Evolutionary conservation across 139 green algal genomes (phyloP).

Genomic region (Chlamydomonas eustigma): DNA sequence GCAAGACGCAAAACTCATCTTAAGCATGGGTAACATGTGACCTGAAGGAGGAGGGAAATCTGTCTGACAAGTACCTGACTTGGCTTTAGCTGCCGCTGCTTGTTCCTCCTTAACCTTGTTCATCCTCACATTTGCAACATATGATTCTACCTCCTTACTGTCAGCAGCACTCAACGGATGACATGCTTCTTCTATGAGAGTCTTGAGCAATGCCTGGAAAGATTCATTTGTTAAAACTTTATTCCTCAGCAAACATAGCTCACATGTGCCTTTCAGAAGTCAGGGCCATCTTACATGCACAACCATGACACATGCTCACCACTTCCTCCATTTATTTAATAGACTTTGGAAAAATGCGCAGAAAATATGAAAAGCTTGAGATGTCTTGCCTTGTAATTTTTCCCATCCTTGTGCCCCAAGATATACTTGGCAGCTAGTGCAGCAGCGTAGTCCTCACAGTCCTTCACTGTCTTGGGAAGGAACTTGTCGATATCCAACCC

Average conservation of each 20-base stretch:
- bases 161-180: conserved; percentile 39
- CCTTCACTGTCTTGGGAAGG: conserved; percentile 65
- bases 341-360: no score
- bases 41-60: no score
- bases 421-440: conserved; percentile 20
- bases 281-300: no score
- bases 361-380: no score
- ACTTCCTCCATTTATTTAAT: no score
- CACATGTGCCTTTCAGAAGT: no score
- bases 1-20: no score
- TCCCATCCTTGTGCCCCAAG: conserved; percentile 40
- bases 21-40: no score
- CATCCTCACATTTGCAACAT: conserved; percentile 32
- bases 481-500: conserved; percentile 52
- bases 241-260: no score
- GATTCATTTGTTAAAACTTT: no score
- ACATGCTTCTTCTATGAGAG: conserved; percentile 32
- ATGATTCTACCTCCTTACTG: conserved; percentile 68
- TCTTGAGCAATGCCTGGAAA: conserved; percentile 52
- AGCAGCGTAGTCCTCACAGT: conserved; percentile 63
- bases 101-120: conserved; percentile 23
- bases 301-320: no score
- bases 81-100: not conserved
- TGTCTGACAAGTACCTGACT: no score
- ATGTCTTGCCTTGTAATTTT: conserved; percentile 52